Percentiles rank a stretch among this genome's conserved stretches.
phyloP scores from a whole-genome alignment of 495 filamentous ascomycete species.

The Lophiotrema nucula region DNA sequence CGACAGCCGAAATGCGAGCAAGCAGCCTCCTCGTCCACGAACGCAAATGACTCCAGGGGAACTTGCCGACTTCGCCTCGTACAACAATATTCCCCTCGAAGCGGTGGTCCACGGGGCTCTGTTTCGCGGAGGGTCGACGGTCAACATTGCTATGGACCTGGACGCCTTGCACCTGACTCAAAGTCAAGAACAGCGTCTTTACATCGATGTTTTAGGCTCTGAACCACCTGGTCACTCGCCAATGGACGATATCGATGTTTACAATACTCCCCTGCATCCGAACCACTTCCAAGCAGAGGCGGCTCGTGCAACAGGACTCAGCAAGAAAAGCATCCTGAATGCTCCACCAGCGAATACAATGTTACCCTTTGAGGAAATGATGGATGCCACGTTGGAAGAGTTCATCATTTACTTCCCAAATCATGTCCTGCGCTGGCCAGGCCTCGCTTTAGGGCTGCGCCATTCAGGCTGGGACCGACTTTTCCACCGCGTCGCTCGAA shows the following conservation, averaged over 20 bases:
- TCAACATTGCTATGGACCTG: too few species aligned
- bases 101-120: too few species aligned
- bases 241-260: not conserved
- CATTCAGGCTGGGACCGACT: not conserved
- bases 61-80: too few species aligned
- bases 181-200: not conserved
- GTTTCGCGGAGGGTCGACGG: too few species aligned
- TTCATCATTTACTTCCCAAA: conserved; percentile 28
- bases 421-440: conserved; percentile 20
- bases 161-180: too few species aligned
- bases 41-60: too few species aligned
- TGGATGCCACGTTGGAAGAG: conserved; percentile 22
- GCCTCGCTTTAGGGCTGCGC: conserved; percentile 9
- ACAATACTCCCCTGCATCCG: not conserved
- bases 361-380: conserved; percentile 16
- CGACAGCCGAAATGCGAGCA: too few species aligned
- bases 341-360: not conserved
- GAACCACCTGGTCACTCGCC: not conserved
- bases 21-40: too few species aligned
- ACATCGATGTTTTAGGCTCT: not conserved
- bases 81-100: too few species aligned
- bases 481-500: not conserved
- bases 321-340: conserved; percentile 13
- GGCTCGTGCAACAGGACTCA: conserved; percentile 2
- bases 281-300: not conserved